Evolutionary conservation across 345 rosid genomes (phyloP).

Genomic region (Gossypioides kirkii): DNA sequence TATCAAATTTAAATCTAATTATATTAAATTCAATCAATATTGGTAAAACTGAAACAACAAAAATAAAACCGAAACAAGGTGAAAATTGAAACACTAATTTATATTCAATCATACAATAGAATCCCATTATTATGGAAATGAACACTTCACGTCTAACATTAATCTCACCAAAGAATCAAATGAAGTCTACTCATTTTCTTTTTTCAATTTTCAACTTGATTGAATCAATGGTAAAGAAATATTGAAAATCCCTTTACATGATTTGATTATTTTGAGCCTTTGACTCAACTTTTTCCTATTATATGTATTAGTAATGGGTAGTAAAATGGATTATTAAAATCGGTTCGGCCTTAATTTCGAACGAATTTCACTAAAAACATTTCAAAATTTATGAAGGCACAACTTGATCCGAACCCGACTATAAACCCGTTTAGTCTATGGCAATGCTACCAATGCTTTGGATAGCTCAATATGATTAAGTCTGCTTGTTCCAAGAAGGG

Average conservation of each 20-base stretch:
- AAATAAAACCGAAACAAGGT: too few relatives aligned
- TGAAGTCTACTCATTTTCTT: neutral
- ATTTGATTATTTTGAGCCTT: too few relatives aligned
- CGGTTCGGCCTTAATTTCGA: neutral
- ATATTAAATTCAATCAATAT: too few relatives aligned
- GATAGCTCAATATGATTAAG: slow-evolving; percentile 59
- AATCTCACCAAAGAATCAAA: neutral
- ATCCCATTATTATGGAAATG: neutral
- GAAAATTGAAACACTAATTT: too few relatives aligned
- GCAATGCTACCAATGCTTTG: slow-evolving; percentile 44
- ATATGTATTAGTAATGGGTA: neutral
- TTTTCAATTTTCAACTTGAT: neutral
- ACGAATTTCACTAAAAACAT: neutral
- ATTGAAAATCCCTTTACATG: too few relatives aligned
- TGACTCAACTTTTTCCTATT: too few relatives aligned
- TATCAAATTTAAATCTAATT: too few relatives aligned
- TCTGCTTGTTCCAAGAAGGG: slow-evolving; percentile 78
- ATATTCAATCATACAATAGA: too few relatives aligned
- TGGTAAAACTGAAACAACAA: too few relatives aligned
- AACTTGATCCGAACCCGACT: neutral
- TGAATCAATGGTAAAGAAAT: neutral
- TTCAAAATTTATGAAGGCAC: neutral
- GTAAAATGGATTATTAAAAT: neutral
- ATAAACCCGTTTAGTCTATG: neutral
- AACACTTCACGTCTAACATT: neutral